Evolutionary conservation across 257 asterid genomes (phyloP).

Genomic region (Thymus quinquecostatus): DNA sequence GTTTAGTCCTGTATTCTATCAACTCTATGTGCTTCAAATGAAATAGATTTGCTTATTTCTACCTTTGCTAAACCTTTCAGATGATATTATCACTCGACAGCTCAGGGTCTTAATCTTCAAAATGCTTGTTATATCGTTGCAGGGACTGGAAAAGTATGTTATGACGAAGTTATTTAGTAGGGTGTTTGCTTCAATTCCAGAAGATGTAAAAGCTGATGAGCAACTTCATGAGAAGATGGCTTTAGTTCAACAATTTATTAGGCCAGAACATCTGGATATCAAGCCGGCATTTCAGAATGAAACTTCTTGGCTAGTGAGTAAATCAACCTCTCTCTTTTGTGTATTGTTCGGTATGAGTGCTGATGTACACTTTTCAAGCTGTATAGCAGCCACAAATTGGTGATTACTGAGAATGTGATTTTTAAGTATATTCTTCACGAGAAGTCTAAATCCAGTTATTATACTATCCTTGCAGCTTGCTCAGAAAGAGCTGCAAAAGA

Average conservation of each 20-base stretch:
- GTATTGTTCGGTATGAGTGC: not conserved
- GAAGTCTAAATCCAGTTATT: conserved; percentile 28
- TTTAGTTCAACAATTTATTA: conserved; percentile 80
- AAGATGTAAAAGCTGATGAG: conserved; percentile 77
- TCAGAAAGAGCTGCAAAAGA: conserved; percentile 95
- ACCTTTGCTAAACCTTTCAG: not conserved
- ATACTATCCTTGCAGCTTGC: conserved; percentile 71
- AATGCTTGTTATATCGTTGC: conserved; percentile 34
- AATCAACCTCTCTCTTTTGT: not conserved
- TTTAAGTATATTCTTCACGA: conserved; percentile 15
- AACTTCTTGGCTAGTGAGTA: conserved; percentile 87
- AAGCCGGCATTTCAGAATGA: conserved; percentile 76
- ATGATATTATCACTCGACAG: too few relatives aligned
- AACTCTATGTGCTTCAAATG: not conserved
- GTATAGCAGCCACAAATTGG: conserved; percentile 2
- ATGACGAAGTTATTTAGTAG: conserved; percentile 83
- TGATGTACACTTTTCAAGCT: conserved; percentile 18
- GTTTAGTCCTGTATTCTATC: conserved; percentile 6
- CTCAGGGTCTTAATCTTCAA: conserved; percentile 4
- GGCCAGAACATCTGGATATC: conserved; percentile 90
- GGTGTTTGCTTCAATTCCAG: conserved; percentile 83
- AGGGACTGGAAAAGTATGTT: conserved; percentile 93
- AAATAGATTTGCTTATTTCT: conserved; percentile 12
- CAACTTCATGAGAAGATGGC: conserved; percentile 78
- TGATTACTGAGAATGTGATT: conserved; percentile 12